Base-by-base conservation (phyloP, 305 asterid genomes). In the Solanum hybrid region DNA sequence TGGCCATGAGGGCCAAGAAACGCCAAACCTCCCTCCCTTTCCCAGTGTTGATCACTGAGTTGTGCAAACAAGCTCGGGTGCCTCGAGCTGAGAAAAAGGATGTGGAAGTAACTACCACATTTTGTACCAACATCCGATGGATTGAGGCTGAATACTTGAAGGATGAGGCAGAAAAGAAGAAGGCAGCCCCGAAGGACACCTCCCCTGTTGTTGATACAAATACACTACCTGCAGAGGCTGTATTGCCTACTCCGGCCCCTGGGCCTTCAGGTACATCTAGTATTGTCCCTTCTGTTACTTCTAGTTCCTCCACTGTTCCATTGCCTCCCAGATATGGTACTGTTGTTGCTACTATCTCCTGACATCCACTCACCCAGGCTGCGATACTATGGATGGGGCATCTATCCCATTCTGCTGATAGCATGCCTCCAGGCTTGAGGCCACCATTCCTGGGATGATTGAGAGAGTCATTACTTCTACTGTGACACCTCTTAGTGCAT, bases 401-500 rank as follows among this genome's bases (percentile, higher is more conserved):
- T 51, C 64, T 51, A 51, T 5, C 22, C 64, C 22, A 51, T 16
- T 51, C 3, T 51, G 0, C 7, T 51, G 64, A 51, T 51, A 16
- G 64, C 22, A 5, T 51, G 22, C 64, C 64, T 51, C 22, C 22
- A 16, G 64, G 64, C 22, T 14, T 51, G 22, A 16, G 64, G 22
- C 64, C 64, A 51, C 64, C 8, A 51, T 51, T 16, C 1, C 22
- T 5, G 22, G 64, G 64, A 51, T 51, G 64, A 51, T 16, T 51
- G 8, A 1, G 22, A 51, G 22, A 16, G 22, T 5, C 22, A 0
- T 51, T 16, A 1, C 1, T 51, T 3, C 3, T 51, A 0, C 3
- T 51, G 64, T 51, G 64, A 51, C 22, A 51, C 64, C 8, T 51
- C 64, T 51, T 51, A 51, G 64, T 51, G 22, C 22, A 16, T 51